Conservation (phyloP, 129 eudicot species). For the Deinandra increscens region DNA sequence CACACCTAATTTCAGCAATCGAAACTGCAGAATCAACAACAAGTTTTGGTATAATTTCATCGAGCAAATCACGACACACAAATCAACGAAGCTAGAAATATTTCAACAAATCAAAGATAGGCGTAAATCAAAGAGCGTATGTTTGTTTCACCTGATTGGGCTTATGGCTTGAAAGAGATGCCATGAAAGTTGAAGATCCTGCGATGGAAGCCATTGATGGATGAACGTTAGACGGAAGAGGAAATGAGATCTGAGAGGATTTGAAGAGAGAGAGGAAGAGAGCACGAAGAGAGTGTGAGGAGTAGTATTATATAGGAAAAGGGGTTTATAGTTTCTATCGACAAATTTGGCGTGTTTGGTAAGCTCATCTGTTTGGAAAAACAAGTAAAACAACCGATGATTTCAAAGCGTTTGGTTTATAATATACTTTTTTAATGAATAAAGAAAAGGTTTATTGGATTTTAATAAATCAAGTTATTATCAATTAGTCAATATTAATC, state of each 20-base stretch:
- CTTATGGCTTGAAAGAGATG: conserved; percentile 47
- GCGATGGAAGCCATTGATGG: conserved; percentile 71
- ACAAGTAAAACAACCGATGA: background rate
- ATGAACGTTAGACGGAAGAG: too few species aligned
- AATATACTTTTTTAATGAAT: too few species aligned
- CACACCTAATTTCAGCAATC: background rate
- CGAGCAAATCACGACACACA: background rate
- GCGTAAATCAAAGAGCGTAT: background rate
- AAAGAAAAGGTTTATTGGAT: too few species aligned
- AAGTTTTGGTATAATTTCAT: background rate
- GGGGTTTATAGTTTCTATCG: conserved; percentile 45
- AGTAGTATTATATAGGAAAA: conserved; percentile 25
- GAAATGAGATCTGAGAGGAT: conserved; percentile 25
- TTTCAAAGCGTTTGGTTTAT: background rate
- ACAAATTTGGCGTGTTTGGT: conserved; percentile 30
- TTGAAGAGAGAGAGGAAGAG: conserved; percentile 47
- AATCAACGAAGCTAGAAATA: background rate
- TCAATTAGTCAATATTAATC: too few species aligned
- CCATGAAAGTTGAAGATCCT: conserved; percentile 48
- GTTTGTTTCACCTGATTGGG: conserved; percentile 47
- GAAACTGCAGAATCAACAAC: background rate
- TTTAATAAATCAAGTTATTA: too few species aligned
- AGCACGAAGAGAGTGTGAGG: conserved; percentile 73
- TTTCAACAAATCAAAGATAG: background rate
- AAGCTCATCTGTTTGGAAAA: conserved; percentile 15